Conservation (phyloP, 345 rosid species). For the Dipteronia dyeriana region DNA sequence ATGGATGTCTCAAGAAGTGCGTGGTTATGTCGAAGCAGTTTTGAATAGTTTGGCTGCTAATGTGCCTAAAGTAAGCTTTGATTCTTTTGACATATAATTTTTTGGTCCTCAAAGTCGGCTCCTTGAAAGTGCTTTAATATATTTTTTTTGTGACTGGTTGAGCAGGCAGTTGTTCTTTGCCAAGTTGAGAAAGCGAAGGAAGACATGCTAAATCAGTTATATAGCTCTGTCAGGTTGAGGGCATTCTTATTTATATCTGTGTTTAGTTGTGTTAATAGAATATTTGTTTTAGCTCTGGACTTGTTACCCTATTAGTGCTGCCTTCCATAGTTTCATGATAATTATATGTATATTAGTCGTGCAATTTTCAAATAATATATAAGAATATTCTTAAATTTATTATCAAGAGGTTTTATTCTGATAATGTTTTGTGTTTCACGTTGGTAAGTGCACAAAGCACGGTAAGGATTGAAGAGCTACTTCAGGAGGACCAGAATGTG, state of each 20-base stretch:
- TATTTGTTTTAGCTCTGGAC: not conserved
- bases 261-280: not conserved
- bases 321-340: not conserved
- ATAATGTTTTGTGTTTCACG: not conserved
- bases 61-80: conserved; percentile 70
- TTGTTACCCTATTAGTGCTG: not conserved
- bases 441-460: conserved; percentile 69
- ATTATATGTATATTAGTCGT: conserved; percentile 4
- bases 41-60: conserved; percentile 90
- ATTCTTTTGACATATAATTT: conserved; percentile 4
- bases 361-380: not conserved
- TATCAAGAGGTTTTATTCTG: not conserved
- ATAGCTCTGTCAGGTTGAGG: conserved; percentile 79
- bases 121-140: not conserved
- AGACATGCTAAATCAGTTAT: conserved; percentile 95
- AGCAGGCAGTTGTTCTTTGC: conserved; percentile 96
- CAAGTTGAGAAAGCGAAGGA: conserved; percentile 98
- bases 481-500: conserved; percentile 88
- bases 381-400: not conserved
- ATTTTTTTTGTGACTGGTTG: conserved; percentile 25
- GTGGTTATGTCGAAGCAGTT: conserved; percentile 96
- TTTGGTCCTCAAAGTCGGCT: not conserved
- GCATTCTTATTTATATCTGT: not conserved
- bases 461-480: conserved; percentile 75
- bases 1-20: conserved; percentile 99